phyloP scores from a whole-genome alignment of 164 flowering plant genomes.

The Piper longum region DNA sequence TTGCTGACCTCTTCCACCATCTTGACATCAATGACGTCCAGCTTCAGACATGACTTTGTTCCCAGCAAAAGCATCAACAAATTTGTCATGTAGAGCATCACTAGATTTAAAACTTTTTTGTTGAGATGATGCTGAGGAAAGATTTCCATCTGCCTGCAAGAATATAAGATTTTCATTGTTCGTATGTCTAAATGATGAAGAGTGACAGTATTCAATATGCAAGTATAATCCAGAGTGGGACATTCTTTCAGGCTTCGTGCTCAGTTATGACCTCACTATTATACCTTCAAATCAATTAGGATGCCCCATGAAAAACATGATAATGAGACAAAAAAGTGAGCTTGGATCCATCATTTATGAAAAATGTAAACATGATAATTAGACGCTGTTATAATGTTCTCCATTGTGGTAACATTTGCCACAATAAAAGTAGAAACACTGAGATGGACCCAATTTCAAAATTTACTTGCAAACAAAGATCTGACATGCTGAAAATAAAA shows the following conservation, averaged over 20 bases:
- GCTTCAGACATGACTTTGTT: conserved; percentile 61
- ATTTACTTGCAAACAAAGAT: not conserved
- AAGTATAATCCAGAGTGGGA: not conserved
- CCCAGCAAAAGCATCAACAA: conserved; percentile 25
- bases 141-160: conserved; percentile 64
- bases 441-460: not conserved
- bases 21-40: conserved; percentile 40
- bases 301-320: not conserved
- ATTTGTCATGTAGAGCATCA: conserved; percentile 11
- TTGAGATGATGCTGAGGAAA: conserved; percentile 41
- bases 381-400: conserved; percentile 82
- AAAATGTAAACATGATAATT: conserved; percentile 7
- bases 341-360: too few relatives aligned
- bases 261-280: not conserved
- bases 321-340: too few relatives aligned
- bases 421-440: not conserved
- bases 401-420: conserved; percentile 85
- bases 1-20: conserved; percentile 54
- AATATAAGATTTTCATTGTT: not conserved
- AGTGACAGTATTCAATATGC: not conserved
- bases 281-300: too few relatives aligned
- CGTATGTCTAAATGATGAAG: not conserved
- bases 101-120: conserved; percentile 37
- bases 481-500: not conserved
- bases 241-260: not conserved